These are phyloP conservation scores for Mortierella polycephala DNA, from an alignment of 371 early-diverging fungal species.

Conservation along the genomic window DNA sequence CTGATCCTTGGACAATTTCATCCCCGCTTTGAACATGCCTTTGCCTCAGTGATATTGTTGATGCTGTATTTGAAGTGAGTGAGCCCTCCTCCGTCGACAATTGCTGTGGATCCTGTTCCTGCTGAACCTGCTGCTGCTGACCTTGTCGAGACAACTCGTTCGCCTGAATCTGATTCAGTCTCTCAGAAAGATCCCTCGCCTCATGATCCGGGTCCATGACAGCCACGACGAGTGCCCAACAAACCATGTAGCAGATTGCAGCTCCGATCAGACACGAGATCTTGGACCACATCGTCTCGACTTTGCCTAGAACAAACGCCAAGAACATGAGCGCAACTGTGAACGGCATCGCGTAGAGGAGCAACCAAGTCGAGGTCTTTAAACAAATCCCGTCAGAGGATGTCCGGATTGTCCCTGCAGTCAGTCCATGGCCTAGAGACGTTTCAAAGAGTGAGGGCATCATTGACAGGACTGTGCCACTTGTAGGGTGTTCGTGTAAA, in stretches of 20 bases:
- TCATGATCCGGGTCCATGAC: slow-evolving; percentile 45
- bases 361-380: slow-evolving; percentile 38
- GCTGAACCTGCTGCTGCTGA: background rate
- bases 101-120: background rate
- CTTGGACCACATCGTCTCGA: slow-evolving; percentile 50
- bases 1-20: background rate
- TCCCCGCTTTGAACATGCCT: background rate
- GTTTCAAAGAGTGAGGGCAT: slow-evolving; percentile 49
- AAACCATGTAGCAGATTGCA: slow-evolving; percentile 43
- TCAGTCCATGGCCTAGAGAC: slow-evolving; percentile 28
- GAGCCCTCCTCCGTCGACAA: too few species aligned
- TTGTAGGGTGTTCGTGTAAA: slow-evolving; percentile 43
- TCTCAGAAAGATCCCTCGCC: slow-evolving; percentile 22
- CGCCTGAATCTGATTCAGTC: slow-evolving; percentile 15
- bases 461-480: slow-evolving; percentile 45
- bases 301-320: slow-evolving; percentile 36
- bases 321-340: slow-evolving; percentile 25
- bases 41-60: background rate
- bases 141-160: background rate
- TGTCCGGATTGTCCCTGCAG: slow-evolving; percentile 37
- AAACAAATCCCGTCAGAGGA: slow-evolving; percentile 34
- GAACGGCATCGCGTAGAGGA: slow-evolving; percentile 40
- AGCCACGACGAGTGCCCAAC: slow-evolving; percentile 39
- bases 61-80: slow-evolving; percentile 4
- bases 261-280: slow-evolving; percentile 44